These are phyloP conservation scores for Mucor plumbeus DNA, from an alignment of 371 early-diverging fungal genomes.

Conservation along the genomic window DNA sequence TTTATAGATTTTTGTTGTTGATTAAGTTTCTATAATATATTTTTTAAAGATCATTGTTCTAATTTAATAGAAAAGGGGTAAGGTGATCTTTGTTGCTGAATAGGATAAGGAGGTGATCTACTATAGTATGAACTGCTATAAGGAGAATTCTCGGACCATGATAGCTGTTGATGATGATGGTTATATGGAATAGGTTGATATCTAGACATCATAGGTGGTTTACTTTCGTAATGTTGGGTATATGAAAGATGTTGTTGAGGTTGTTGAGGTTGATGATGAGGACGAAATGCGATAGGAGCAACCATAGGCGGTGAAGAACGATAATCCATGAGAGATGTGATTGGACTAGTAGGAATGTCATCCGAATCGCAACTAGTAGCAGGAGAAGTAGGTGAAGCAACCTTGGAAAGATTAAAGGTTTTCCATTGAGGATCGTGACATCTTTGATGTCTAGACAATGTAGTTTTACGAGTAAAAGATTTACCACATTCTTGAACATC, in stretches of 20 bases:
- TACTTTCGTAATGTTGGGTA: conserved; percentile 22
- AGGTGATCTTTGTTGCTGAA: conserved; percentile 9
- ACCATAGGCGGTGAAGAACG: conserved; percentile 26
- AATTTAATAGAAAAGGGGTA: conserved; percentile 20
- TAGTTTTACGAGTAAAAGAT: conserved; percentile 73
- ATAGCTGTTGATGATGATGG: conserved; percentile 11
- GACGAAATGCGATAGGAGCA: conserved; percentile 30
- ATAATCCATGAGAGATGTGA: conserved; percentile 19
- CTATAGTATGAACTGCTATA: not conserved
- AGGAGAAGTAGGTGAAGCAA: conserved; percentile 29
- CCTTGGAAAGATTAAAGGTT: conserved; percentile 30
- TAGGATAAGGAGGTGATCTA: conserved; percentile 17
- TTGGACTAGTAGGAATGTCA: conserved; percentile 28
- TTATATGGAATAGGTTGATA: conserved; percentile 5
- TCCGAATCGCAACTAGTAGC: conserved; percentile 28
- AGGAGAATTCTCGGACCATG: conserved; percentile 6
- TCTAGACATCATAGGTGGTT: conserved; percentile 6
- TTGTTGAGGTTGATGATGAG: conserved; percentile 12
- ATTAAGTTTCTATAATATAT: not conserved
- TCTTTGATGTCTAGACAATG: conserved; percentile 69
- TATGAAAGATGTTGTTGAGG: conserved; percentile 10
- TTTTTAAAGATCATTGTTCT: not conserved
- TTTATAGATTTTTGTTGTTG: not conserved
- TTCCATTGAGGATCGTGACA: conserved; percentile 53
- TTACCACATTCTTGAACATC: conserved; percentile 58